These are phyloP conservation scores for Capsicum baccatum DNA, from an alignment of 257 asterid species.

Conservation along the genomic window DNA sequence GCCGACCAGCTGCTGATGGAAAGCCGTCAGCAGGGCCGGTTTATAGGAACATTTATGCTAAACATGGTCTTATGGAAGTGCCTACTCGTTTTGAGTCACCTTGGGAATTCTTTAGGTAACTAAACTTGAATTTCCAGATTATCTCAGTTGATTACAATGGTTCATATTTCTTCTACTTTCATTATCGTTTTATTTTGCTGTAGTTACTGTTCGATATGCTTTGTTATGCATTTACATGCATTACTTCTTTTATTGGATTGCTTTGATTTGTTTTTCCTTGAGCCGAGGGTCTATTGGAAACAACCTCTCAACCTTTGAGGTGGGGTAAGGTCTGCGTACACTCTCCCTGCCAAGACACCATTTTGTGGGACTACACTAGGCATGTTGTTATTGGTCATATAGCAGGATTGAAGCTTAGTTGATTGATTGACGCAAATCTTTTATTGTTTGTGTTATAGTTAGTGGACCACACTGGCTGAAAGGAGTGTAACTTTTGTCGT, in stretches of 20 bases:
- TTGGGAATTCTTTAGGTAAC: constrained; percentile 84
- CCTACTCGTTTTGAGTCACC: constrained; percentile 61
- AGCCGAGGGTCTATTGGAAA: too few species aligned
- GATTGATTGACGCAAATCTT: background rate
- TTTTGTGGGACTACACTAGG: too few species aligned
- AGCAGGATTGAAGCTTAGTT: background rate
- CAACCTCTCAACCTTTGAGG: too few species aligned
- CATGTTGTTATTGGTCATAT: too few species aligned
- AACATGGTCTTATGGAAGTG: constrained; percentile 64
- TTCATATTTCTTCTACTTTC: background rate
- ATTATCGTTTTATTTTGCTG: too few species aligned
- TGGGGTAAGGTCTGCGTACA: too few species aligned
- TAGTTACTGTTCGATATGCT: too few species aligned
- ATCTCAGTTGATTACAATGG: background rate
- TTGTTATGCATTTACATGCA: too few species aligned
- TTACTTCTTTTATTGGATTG: too few species aligned
- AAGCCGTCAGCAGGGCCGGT: constrained; percentile 81
- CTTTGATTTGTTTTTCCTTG: too few species aligned
- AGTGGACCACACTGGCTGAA: background rate
- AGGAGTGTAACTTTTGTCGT: background rate
- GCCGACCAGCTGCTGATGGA: constrained; percentile 44
- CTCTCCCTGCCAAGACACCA: too few species aligned
- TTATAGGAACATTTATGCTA: constrained; percentile 68
- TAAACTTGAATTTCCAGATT: background rate
- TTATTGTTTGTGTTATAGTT: background rate